phyloP scores from a whole-genome alignment of 2,329 filamentous ascomycete species.

The Pseudogymnoascus sp. region DNA sequence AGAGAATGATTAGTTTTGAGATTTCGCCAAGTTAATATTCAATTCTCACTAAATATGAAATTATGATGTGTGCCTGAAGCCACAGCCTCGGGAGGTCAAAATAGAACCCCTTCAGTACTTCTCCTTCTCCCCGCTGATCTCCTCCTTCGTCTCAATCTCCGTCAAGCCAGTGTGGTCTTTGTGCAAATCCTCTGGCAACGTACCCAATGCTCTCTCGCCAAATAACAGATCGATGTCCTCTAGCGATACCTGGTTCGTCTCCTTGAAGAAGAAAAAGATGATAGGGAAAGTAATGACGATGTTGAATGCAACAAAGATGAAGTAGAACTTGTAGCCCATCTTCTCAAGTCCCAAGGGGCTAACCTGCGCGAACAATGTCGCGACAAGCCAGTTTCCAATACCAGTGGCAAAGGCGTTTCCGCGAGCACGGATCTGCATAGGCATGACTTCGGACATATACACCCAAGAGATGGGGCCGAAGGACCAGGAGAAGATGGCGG shows the following conservation, averaged over 20 bases:
- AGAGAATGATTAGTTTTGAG: not conserved
- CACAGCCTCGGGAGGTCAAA: not conserved
- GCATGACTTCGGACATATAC: constrained; percentile 59
- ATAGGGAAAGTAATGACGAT: constrained; percentile 32
- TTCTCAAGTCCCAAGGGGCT: constrained; percentile 42
- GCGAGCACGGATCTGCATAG: constrained; percentile 54
- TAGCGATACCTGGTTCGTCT: constrained; percentile 42
- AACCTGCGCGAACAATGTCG: constrained; percentile 51
- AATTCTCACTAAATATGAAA: constrained; percentile 5
- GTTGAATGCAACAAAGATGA: constrained; percentile 44
- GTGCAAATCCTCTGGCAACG: constrained; percentile 36
- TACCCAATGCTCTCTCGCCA: constrained; percentile 40
- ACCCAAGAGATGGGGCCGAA: constrained; percentile 55
- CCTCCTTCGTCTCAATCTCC: not conserved
- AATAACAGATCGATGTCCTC: constrained; percentile 53
- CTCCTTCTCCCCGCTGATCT: not conserved
- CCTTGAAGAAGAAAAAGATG: constrained; percentile 44
- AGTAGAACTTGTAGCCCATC: constrained; percentile 47
- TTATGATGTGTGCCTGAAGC: not conserved
- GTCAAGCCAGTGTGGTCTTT: constrained; percentile 14
- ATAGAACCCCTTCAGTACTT: not conserved
- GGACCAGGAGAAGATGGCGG: constrained; percentile 49
- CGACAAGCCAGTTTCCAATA: constrained; percentile 51
- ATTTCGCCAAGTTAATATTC: not conserved
- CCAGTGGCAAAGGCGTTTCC: constrained; percentile 50